Base-by-base conservation (phyloP, 129 eudicot species). In the Erigeron canadensis region DNA sequence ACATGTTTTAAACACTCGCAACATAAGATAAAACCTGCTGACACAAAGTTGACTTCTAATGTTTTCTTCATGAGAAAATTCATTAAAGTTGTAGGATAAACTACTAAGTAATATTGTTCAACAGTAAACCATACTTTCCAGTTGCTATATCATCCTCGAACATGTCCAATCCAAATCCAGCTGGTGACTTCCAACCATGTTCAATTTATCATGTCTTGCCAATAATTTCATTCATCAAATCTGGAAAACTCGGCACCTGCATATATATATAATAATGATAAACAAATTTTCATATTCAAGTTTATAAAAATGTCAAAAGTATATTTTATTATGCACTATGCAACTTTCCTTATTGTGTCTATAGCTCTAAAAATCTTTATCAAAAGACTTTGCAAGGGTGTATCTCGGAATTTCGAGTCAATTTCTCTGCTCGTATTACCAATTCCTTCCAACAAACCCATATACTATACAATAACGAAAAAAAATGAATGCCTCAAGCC, bases 241-340 rank as follows among this genome's bases (percentile, higher is more conserved):
- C 88, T 74, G 89, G 85, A 75, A 81, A 84, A 74, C 88, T 86
- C 79, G 81, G 82, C 96, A 89, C 96, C 93, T 89, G 79, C 77
- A 80, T 44, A 61, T 23, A 64, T 12, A 18, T 1, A 57, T 16
- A 10, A 59, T 8, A 53, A 34, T 43, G 41, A 22, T 53, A 59
- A 38, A 51, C 18, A 69, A 69, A 59, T 58, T 15, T 9, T 8
- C 40, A 28, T 18, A 19, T 41, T 50, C 9, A 50, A 10, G 6
- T 4, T 15, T 50, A 21, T 1, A 13, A 5, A 17, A 16, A 16
- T 16, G 58, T 53, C 16, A 6, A n/a, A 47, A 2, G 16, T n/a
- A 16, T 0, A 7, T 12, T 10, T 2, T 28, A 28, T 28, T 28
- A 28, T 28, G 34, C 34, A 28, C 1, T 28, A 28, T 28, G 34